Conservation (phyloP, 176 grass and related monocot species). For the Leersia perrieri region DNA sequence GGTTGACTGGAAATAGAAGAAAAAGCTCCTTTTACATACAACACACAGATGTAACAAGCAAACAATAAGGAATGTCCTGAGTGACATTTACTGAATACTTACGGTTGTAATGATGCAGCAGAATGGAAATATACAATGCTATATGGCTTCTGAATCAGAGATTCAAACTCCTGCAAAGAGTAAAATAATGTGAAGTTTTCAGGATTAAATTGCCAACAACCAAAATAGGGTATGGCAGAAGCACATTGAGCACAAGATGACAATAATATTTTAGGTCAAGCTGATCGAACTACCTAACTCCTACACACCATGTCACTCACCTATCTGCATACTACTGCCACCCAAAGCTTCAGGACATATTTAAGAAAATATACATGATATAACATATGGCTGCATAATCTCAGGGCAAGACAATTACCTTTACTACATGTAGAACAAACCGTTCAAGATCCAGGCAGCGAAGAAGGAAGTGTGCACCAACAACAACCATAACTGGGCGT, state of each 20-base stretch:
- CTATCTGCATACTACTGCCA: neutral
- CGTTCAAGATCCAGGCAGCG: constrained; percentile 91
- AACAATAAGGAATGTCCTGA: neutral
- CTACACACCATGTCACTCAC: neutral
- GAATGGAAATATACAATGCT: constrained; percentile 94
- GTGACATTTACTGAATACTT: constrained; percentile 34
- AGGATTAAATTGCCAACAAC: neutral
- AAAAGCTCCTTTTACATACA: constrained; percentile 5
- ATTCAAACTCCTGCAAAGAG: constrained; percentile 88
- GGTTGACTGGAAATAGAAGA: constrained; percentile 67
- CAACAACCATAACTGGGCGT: constrained; percentile 82
- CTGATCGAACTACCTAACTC: neutral
- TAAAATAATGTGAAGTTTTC: constrained; percentile 2
- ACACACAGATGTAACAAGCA: neutral
- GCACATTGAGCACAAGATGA: neutral
- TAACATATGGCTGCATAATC: neutral
- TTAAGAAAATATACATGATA: constrained; percentile 14
- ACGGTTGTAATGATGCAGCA: constrained; percentile 89
- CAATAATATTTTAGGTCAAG: neutral
- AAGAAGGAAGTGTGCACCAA: constrained; percentile 97
- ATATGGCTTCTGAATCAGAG: constrained; percentile 96
- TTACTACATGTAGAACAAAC: constrained; percentile 89
- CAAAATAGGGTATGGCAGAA: neutral
- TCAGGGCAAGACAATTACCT: constrained; percentile 50
- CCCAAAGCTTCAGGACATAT: neutral